Evolutionary conservation across 78 protist species (phyloP).

Genomic region (Dictyostelium purpureum): DNA sequence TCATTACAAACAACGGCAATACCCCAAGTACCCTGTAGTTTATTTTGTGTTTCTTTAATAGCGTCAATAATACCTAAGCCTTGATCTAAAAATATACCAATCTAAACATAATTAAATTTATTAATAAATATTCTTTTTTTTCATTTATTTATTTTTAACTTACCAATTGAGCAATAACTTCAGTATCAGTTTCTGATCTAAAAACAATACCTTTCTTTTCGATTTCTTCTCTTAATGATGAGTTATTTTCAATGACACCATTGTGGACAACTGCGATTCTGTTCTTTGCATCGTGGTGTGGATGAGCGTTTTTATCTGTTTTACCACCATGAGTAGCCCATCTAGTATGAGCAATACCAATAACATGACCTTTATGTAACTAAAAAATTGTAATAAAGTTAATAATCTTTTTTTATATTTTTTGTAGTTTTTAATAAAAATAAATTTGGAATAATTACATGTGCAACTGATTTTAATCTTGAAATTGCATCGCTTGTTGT

Average conservation of each 20-base stretch:
- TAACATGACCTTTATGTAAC: conserved; percentile 78
- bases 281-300: conserved; percentile 78
- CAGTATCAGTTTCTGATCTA: conserved; percentile 97
- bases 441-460: conserved; percentile 28
- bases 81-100: conserved; percentile 74
- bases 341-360: conserved; percentile 84
- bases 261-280: conserved; percentile 84
- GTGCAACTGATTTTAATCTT: conserved; percentile 51
- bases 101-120: neutral
- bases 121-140: neutral
- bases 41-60: conserved; percentile 78
- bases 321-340: conserved; percentile 89
- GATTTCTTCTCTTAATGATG: conserved; percentile 46
- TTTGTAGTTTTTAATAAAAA: neutral
- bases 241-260: conserved; percentile 80
- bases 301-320: conserved; percentile 84
- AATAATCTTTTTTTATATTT: neutral
- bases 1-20: conserved; percentile 70
- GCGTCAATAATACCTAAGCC: conserved; percentile 80
- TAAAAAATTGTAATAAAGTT: neutral
- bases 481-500: conserved; percentile 79
- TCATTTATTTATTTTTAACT: neutral
- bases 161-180: conserved; percentile 93
- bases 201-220: conserved; percentile 74
- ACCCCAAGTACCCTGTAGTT: conserved; percentile 86